Conservation (phyloP, 140 eudicot species). For the Erigeron philadelphicus region DNA sequence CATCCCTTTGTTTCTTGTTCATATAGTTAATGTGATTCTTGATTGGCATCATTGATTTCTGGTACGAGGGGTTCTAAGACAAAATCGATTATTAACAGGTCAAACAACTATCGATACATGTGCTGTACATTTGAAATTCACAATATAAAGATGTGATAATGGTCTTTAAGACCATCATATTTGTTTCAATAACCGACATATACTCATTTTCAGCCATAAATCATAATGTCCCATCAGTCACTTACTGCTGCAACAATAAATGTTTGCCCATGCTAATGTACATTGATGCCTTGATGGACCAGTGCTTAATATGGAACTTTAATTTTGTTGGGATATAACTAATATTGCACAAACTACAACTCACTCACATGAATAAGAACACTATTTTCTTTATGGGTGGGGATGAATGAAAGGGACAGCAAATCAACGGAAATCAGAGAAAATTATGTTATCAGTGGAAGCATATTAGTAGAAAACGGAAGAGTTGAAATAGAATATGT, state of each 20-base stretch:
- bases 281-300: not conserved
- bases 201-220: not conserved
- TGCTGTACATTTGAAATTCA: not conserved
- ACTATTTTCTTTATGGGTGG: constrained; percentile 10
- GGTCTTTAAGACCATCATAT: not conserved
- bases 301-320: constrained; percentile 1
- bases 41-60: too few relatives aligned
- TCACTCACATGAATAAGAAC: constrained; percentile 6
- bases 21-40: too few relatives aligned
- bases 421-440: not conserved
- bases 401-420: not conserved
- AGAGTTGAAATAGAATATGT: not conserved
- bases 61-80: too few relatives aligned
- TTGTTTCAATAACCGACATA: not conserved
- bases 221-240: not conserved
- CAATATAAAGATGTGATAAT: not conserved
- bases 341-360: constrained; percentile 2
- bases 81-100: too few relatives aligned
- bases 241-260: constrained; percentile 10
- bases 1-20: too few relatives aligned
- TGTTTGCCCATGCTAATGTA: not conserved
- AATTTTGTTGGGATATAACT: not conserved
- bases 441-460: not conserved
- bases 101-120: too few relatives aligned
- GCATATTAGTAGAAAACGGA: not conserved